Percentiles rank a stretch among this genome's conserved stretches.
Conservation (phyloP, 139 green algal genomes). For the Closterium sp. region DNA sequence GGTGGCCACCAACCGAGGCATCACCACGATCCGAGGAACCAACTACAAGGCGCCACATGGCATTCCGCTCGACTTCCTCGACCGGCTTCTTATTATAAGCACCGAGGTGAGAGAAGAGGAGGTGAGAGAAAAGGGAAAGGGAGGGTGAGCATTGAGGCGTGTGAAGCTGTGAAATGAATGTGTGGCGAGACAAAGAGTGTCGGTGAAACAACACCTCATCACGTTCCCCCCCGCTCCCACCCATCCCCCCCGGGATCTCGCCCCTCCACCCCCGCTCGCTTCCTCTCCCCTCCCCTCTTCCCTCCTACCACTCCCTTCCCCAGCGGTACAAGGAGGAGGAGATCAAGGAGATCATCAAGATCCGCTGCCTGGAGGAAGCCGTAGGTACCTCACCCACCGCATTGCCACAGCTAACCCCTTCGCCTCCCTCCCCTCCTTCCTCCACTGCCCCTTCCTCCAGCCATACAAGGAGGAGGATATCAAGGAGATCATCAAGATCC, state of each 20-base stretch:
- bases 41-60: constrained; percentile 93
- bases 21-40: constrained; percentile 84
- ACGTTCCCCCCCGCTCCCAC: no score
- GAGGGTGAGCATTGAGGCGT: no score
- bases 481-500: no score
- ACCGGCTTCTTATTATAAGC: constrained; percentile 96
- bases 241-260: neutral
- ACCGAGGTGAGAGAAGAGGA: constrained; percentile 56
- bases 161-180: no score
- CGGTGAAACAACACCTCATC: no score
- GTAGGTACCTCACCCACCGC: constrained; percentile 88
- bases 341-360: constrained; percentile 91
- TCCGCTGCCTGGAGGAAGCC: constrained; percentile 92
- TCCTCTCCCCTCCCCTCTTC: neutral
- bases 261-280: neutral
- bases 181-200: neutral
- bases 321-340: constrained; percentile 87
- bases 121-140: no score
- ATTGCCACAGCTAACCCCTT: constrained; percentile 75
- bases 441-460: neutral
- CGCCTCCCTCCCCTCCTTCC: neutral
- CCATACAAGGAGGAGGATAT: no score
- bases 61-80: constrained; percentile 97
- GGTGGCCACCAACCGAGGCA: constrained; percentile 93
- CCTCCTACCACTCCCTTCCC: neutral